Evolutionary conservation across 331 rosid species (phyloP).

Genomic region (Cydonia oblonga): DNA sequence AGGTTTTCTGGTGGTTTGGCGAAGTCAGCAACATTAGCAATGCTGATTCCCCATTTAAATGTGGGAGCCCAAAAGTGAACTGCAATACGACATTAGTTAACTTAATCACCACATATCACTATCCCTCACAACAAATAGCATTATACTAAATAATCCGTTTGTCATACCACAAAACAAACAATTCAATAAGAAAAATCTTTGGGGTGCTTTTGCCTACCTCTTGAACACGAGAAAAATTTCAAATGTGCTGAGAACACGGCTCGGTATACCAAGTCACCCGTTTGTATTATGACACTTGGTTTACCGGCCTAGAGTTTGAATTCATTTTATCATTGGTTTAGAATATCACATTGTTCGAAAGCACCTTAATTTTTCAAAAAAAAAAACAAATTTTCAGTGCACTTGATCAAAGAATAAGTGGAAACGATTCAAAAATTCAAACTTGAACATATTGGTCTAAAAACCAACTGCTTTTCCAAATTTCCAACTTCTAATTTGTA

Average conservation of each 20-base stretch:
- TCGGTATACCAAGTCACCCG: too few relatives aligned
- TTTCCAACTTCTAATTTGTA: not conserved
- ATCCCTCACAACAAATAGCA: not conserved
- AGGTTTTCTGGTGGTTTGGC: slow-evolving; percentile 85
- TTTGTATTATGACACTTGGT: too few relatives aligned
- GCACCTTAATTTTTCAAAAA: too few relatives aligned
- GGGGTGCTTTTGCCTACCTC: too few relatives aligned
- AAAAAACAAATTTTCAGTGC: too few relatives aligned
- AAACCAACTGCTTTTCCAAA: not conserved
- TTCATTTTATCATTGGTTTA: too few relatives aligned
- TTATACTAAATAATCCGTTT: not conserved
- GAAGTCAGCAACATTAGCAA: slow-evolving; percentile 90
- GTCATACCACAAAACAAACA: not conserved
- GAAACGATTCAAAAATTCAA: too few relatives aligned
- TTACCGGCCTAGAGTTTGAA: too few relatives aligned
- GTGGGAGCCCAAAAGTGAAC: slow-evolving; percentile 99
- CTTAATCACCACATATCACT: not conserved
- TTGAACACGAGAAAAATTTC: too few relatives aligned
- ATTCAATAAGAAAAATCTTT: not conserved
- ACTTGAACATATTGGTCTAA: not conserved
- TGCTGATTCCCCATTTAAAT: slow-evolving; percentile 97
- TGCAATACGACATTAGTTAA: slow-evolving; percentile 17
- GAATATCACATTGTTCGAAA: too few relatives aligned
- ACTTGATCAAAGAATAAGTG: too few relatives aligned
- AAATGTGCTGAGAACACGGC: too few relatives aligned